A percentile compares a stretch with the other conserved stretches of the same genome.
These are phyloP conservation scores for Pythium apleroticum DNA, from an alignment of 352 stramenopile species.

Conservation along the genomic window DNA sequence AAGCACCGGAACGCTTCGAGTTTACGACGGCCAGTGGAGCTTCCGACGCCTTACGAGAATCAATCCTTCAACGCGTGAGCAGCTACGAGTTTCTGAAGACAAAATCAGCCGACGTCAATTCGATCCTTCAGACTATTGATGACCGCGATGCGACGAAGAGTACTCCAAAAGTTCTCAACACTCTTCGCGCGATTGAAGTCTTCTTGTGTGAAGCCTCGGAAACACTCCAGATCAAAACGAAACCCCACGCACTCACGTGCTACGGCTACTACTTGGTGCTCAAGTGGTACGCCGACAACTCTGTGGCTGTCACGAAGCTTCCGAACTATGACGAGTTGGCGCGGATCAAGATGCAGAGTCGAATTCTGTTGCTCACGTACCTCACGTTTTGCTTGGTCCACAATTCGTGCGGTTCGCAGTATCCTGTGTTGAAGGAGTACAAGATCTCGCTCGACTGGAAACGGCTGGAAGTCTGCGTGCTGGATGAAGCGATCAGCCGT, in stretches of 20 bases:
- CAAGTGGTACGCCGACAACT: background rate
- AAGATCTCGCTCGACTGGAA: constrained; percentile 6
- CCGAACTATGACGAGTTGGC: constrained; percentile 3
- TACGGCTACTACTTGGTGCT: background rate
- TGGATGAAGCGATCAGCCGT: background rate
- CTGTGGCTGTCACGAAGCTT: background rate
- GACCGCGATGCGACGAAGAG: background rate
- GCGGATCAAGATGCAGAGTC: background rate
- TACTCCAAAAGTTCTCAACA: background rate
- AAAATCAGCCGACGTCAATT: background rate
- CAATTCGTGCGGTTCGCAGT: background rate
- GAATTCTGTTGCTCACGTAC: background rate
- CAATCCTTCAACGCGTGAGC: background rate
- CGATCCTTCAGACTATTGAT: background rate
- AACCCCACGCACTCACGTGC: background rate
- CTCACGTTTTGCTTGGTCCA: background rate
- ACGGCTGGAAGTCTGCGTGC: background rate
- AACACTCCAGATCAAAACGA: background rate
- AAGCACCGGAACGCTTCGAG: background rate
- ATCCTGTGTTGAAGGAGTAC: background rate
- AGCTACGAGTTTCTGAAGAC: background rate
- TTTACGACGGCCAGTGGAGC: background rate
- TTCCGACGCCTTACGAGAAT: background rate
- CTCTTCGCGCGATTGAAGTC: background rate
- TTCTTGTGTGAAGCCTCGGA: background rate